Evolutionary conservation across 345 rosid genomes (phyloP).

Genomic region (Citrus australasica): DNA sequence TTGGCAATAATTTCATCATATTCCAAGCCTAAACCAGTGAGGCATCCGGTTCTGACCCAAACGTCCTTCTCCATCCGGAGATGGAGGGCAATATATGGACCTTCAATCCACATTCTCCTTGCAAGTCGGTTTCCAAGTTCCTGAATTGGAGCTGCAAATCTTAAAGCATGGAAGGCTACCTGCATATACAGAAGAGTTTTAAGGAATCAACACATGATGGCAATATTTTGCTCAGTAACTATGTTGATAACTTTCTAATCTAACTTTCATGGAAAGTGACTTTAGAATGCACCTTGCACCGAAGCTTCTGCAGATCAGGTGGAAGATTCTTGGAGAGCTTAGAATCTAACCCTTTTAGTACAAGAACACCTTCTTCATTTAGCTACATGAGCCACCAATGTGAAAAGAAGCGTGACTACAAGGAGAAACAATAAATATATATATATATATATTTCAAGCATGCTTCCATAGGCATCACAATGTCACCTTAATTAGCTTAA

Average conservation of each 20-base stretch:
- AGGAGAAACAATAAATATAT: not conserved
- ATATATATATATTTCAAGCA: not conserved
- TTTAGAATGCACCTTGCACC: slow-evolving; percentile 50
- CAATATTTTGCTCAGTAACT: not conserved
- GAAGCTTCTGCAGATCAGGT: slow-evolving; percentile 69
- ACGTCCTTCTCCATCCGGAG: slow-evolving; percentile 75
- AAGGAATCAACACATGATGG: not conserved
- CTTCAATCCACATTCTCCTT: slow-evolving; percentile 79
- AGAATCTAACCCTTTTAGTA: slow-evolving; percentile 64
- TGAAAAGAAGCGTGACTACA: not conserved
- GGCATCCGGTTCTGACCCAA: slow-evolving; percentile 79
- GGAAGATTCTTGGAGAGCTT: slow-evolving; percentile 70
- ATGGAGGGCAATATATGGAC: slow-evolving; percentile 70
- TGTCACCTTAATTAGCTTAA: not conserved
- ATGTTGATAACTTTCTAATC: not conserved
- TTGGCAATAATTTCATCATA: slow-evolving; percentile 42
- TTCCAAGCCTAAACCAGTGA: slow-evolving; percentile 56
- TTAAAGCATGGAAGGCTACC: slow-evolving; percentile 76
- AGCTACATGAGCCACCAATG: slow-evolving; percentile 36
- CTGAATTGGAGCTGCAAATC: slow-evolving; percentile 53
- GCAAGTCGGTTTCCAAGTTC: slow-evolving; percentile 60
- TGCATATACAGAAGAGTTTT: slow-evolving; percentile 9
- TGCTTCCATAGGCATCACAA: not conserved
- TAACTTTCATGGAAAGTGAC: not conserved
- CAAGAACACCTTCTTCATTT: slow-evolving; percentile 56